Evolutionary conservation across 2,329 filamentous ascomycete genomes (phyloP).

Genomic region (Sporothrix variecibatus): DNA sequence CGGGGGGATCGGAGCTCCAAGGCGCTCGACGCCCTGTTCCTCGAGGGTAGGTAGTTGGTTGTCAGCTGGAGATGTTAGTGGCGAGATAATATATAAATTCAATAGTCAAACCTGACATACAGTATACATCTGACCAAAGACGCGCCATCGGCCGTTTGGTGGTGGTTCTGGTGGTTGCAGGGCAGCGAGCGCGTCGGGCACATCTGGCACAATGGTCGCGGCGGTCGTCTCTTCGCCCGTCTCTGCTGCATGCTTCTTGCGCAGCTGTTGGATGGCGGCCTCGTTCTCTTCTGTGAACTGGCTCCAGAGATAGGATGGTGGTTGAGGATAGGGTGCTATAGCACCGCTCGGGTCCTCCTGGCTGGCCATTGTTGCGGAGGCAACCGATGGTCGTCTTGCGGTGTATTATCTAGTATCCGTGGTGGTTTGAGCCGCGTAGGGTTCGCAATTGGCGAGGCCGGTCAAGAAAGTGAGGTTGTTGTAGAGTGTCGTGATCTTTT

Average conservation of each 20-base stretch:
- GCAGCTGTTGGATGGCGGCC: constrained; percentile 53
- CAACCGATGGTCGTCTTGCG: not conserved
- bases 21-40: constrained; percentile 69
- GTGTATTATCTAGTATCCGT: not conserved
- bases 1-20: constrained; percentile 53
- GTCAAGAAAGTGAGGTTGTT: not conserved
- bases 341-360: constrained; percentile 38
- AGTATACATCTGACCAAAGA: constrained; percentile 70
- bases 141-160: constrained; percentile 66
- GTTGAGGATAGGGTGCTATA: constrained; percentile 61
- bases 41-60: constrained; percentile 68
- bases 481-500: not conserved
- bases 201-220: constrained; percentile 44
- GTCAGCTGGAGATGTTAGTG: constrained; percentile 43
- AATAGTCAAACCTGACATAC: constrained; percentile 38
- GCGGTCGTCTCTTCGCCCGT: constrained; percentile 34
- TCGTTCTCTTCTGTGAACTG: constrained; percentile 80
- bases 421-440: not conserved
- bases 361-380: constrained; percentile 59
- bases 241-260: constrained; percentile 42
- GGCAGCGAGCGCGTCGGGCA: constrained; percentile 72
- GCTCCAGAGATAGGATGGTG: constrained; percentile 80
- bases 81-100: no score
- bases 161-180: constrained; percentile 82
- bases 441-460: not conserved